Percentiles rank a stretch among this genome's conserved stretches.
phyloP scores from a whole-genome alignment of 805 yeast species.

The Saccharomycopsis oosterbeekiorum region DNA sequence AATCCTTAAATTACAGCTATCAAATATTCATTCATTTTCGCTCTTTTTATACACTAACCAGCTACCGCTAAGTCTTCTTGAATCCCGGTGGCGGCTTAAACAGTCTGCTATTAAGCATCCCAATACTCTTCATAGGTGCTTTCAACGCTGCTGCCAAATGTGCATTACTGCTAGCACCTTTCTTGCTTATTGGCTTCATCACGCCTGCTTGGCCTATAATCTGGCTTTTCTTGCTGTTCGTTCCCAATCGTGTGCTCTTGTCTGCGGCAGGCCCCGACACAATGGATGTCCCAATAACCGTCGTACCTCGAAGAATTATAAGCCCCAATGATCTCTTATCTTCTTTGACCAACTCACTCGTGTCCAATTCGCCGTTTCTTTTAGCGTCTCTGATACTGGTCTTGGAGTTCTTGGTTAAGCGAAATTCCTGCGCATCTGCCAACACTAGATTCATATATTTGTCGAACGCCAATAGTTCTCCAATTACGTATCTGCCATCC shows the following conservation, averaged over 20 bases:
- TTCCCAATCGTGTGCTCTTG: conserved; percentile 18
- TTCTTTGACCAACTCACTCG: conserved; percentile 36
- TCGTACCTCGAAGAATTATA: conserved; percentile 80
- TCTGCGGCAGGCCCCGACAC: conserved; percentile 26
- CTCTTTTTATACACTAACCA: not conserved
- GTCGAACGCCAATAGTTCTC: conserved; percentile 81
- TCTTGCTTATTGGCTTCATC: conserved; percentile 24
- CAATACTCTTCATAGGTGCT: conserved; percentile 24
- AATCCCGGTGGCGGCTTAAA: conserved; percentile 43
- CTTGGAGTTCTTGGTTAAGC: conserved; percentile 55
- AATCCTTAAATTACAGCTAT: too few species aligned
- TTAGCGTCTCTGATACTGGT: conserved; percentile 29
- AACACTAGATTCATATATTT: conserved; percentile 80
- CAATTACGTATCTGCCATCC: conserved; percentile 73
- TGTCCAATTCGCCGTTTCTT: conserved; percentile 26
- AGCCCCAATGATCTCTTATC: conserved; percentile 75
- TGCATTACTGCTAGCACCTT: conserved; percentile 7
- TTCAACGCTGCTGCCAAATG: conserved; percentile 21
- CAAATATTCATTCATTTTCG: not conserved
- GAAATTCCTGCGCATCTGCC: conserved; percentile 73
- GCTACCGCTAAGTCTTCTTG: conserved; percentile 16
- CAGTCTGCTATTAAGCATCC: conserved; percentile 29
- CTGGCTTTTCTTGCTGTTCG: conserved; percentile 12
- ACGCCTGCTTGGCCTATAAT: conserved; percentile 24
- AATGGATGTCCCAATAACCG: conserved; percentile 44